phyloP scores from a whole-genome alignment of 2,329 filamentous ascomycete genomes.

The Botryotinia globosa region DNA sequence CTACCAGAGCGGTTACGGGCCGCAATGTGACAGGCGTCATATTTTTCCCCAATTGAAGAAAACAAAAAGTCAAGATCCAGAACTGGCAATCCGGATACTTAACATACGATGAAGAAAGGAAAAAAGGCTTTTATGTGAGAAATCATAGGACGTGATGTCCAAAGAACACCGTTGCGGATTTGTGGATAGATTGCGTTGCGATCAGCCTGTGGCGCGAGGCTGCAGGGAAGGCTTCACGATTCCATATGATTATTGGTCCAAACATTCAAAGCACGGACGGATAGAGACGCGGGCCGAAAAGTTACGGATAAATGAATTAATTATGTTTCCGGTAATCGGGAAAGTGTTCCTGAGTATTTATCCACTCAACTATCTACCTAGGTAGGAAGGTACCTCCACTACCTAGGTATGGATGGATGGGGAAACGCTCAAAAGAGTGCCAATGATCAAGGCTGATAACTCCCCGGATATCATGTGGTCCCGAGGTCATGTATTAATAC shows the following conservation, averaged over 20 bases:
- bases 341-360: slow-evolving; percentile 11
- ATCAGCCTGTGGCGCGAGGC: slow-evolving; percentile 36
- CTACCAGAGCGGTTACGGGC: slow-evolving; percentile 27
- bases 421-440: background rate
- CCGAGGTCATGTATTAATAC: background rate
- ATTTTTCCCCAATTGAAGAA: slow-evolving; percentile 23
- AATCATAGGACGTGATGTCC: slow-evolving; percentile 5
- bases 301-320: slow-evolving; percentile 18
- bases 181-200: slow-evolving; percentile 24
- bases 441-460: background rate
- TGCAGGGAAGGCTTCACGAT: slow-evolving; percentile 23
- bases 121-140: background rate
- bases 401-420: too few relatives aligned
- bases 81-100: slow-evolving; percentile 26
- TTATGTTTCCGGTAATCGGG: slow-evolving; percentile 7
- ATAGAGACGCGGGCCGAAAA: slow-evolving; percentile 11
- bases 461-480: background rate
- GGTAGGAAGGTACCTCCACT: too few relatives aligned
- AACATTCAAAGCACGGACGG: background rate
- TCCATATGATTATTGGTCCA: slow-evolving; percentile 1
- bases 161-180: slow-evolving; percentile 24
- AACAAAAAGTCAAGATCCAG: slow-evolving; percentile 12
- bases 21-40: slow-evolving; percentile 29
- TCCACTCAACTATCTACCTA: background rate
- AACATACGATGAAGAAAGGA: slow-evolving; percentile 20